These are phyloP conservation scores for Schizopora paradoxa DNA, from an alignment of 1,284 basidiomycete species.

Conservation along the genomic window DNA sequence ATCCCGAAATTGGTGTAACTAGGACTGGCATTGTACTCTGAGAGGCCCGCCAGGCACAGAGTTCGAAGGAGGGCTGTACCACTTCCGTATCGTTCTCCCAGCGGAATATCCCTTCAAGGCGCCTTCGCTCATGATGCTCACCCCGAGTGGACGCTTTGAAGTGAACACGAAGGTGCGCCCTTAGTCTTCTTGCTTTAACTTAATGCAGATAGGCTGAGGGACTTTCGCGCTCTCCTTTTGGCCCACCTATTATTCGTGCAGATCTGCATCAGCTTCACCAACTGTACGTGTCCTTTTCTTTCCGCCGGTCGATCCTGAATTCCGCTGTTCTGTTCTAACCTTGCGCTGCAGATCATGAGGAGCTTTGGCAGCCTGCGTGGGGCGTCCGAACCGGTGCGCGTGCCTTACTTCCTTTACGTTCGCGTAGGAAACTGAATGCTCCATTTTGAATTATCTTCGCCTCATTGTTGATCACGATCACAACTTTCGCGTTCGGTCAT, in stretches of 20 bases:
- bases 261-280: constrained; percentile 94
- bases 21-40: constrained; percentile 98
- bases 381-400: constrained; percentile 83
- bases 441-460: background rate
- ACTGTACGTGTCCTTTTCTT: constrained; percentile 45
- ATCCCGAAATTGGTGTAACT: constrained; percentile 28
- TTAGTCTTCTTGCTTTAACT: background rate
- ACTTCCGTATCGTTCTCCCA: constrained; percentile 87
- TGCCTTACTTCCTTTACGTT: constrained; percentile 14
- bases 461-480: background rate
- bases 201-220: background rate
- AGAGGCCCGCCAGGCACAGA: constrained; percentile 84
- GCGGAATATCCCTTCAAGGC: constrained; percentile 94
- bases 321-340: background rate
- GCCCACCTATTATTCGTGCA: constrained; percentile 27
- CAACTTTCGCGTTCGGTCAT: background rate
- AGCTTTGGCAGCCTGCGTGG: constrained; percentile 97
- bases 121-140: constrained; percentile 90
- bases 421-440: background rate
- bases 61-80: constrained; percentile 88
- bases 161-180: constrained; percentile 83
- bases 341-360: constrained; percentile 63
- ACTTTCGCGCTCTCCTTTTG: background rate
- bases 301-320: background rate
- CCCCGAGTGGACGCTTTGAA: constrained; percentile 94